Conservation (phyloP, 106 monocot species). For the Dendrobium huoshanense region DNA sequence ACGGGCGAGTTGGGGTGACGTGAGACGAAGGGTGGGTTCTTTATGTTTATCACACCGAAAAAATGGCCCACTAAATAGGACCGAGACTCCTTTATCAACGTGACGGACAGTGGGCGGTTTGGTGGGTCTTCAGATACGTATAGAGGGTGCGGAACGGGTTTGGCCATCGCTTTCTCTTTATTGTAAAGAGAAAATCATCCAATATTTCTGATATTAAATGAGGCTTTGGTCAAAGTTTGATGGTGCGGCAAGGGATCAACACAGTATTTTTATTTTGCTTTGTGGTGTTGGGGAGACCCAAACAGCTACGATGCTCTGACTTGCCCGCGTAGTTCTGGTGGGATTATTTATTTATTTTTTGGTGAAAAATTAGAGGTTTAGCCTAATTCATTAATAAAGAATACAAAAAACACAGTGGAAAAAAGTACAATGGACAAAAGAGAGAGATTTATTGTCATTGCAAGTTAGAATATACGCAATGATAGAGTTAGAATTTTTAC, state of each 20-base stretch:
- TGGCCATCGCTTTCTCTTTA: not conserved
- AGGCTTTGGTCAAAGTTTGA: slow-evolving; percentile 9
- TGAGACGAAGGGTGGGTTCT: not conserved
- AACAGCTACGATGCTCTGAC: too few relatives aligned
- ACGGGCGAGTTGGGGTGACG: not conserved
- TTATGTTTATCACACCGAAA: not conserved
- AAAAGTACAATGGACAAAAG: too few relatives aligned
- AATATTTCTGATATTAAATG: not conserved
- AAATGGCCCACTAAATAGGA: not conserved
- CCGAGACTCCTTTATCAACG: not conserved
- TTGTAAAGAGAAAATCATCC: not conserved
- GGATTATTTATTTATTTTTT: too few relatives aligned
- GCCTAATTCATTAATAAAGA: too few relatives aligned
- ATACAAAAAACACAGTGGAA: too few relatives aligned
- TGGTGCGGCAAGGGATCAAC: not conserved
- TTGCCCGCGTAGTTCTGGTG: too few relatives aligned
- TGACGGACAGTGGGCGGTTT: not conserved
- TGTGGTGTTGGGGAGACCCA: too few relatives aligned
- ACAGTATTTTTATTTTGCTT: too few relatives aligned
- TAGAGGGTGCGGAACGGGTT: not conserved
- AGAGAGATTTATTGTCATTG: too few relatives aligned
- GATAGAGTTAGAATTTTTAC: too few relatives aligned
- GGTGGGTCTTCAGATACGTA: not conserved
- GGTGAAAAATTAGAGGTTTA: too few relatives aligned
- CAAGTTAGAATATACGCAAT: too few relatives aligned